Base-by-base conservation (phyloP, 257 asterid genomes). In the Ballota nigra region DNA sequence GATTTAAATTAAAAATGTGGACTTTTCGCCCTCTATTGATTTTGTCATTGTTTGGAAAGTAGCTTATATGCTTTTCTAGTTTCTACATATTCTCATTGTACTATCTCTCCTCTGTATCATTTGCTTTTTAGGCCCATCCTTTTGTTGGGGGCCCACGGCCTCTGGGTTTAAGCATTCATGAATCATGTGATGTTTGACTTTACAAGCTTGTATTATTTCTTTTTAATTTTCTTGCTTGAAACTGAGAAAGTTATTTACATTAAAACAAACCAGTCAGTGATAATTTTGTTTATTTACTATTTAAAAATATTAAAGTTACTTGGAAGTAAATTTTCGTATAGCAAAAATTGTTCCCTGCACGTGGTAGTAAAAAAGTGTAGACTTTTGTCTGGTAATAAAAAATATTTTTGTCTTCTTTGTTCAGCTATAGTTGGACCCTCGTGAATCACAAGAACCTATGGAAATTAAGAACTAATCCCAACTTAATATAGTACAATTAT, bases 31-130 rank as follows among this genome's bases (percentile, higher is more conserved):
- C 6, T 29, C 29, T 1, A 26, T 9, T 63, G 22, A 38, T 52
- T 74, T 74, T 74, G 79, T 64, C 83, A 33, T 16, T 11, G 26
- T 49, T 8, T 69, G 70, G 19, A 28, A 67, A 60, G 51, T 53
- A 4, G 11, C 18, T 61, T 58, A 26, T 62, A 36, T 36, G 20
- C 18, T 26, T 26, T 26, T 26, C n/a, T n/a, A n/a, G n/a, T 31
- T 40, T 38, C 23, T 26, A 28, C 16, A 71, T 66, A 60, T 71
- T 66, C 71, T 60, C 45, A 2, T 31, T 31, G 6, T 31, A 31
- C 4, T 31, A 31, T 31, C 36, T 31, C 10, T 34, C 40, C 40
- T 34, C 43, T 36, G 12, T 8, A 15, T 65, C 1, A 19, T 66
- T 24, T 55, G 71, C 69, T 23, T 55, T 55, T 34, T 2, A n/a